Conservation (phyloP, 108 stramenopile genomes). For the Schizochytrium sp. region DNA sequence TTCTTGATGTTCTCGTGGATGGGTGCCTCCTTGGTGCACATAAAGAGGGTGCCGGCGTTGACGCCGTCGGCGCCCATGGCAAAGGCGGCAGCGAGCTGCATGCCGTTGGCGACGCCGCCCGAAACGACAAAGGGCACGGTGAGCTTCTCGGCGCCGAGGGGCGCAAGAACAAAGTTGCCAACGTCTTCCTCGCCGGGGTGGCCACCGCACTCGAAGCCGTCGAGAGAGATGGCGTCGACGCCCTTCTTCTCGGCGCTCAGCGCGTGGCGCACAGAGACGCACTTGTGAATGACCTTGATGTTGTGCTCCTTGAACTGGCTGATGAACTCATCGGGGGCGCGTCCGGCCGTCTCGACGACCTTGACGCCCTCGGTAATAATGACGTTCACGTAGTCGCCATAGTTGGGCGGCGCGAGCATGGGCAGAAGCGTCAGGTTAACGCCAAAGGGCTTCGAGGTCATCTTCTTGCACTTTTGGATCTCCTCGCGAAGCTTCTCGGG, state of each 20-base stretch:
- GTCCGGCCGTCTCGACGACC: constrained; percentile 43
- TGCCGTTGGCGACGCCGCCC: constrained; percentile 40
- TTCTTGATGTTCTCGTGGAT: constrained; percentile 43
- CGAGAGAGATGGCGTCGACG: constrained; percentile 40
- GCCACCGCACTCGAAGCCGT: constrained; percentile 39
- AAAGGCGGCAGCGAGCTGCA: constrained; percentile 36
- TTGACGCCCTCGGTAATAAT: constrained; percentile 36
- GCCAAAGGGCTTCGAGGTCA: constrained; percentile 39
- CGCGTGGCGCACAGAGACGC: constrained; percentile 43
- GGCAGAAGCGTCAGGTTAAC: constrained; percentile 46
- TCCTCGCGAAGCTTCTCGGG: constrained; percentile 21
- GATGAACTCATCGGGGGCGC: constrained; percentile 32
- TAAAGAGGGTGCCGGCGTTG: constrained; percentile 40
- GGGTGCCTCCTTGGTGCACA: constrained; percentile 36
- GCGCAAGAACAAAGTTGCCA: constrained; percentile 44
- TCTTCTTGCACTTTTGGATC: constrained; percentile 22
- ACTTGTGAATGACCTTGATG: constrained; percentile 44
- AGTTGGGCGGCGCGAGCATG: constrained; percentile 29
- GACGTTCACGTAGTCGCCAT: constrained; percentile 34
- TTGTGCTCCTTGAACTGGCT: constrained; percentile 33
- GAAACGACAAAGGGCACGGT: constrained; percentile 33
- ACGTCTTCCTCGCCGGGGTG: constrained; percentile 49
- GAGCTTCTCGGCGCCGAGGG: constrained; percentile 34
- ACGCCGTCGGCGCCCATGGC: constrained; percentile 42
- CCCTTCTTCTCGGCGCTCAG: constrained; percentile 33